Percentiles rank a stretch among this genome's conserved stretches.
phyloP scores from a whole-genome alignment of 768 basidiomycete genomes.

The Boletus pseudopeckii region DNA sequence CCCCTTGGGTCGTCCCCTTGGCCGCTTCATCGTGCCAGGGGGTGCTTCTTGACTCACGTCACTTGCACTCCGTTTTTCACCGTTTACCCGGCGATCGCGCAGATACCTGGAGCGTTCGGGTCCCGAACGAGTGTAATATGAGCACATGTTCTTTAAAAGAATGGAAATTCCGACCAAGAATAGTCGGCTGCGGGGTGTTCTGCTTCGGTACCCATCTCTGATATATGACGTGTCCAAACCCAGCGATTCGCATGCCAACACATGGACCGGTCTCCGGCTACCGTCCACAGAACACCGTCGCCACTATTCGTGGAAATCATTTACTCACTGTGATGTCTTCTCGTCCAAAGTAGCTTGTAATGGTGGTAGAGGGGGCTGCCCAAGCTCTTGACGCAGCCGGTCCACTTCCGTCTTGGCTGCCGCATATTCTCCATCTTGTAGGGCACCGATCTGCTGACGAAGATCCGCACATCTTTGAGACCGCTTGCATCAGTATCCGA shows the following conservation, averaged over 20 bases:
- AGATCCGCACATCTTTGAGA: slow-evolving; percentile 58
- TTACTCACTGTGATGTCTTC: slow-evolving; percentile 50
- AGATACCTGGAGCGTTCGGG: slow-evolving; percentile 45
- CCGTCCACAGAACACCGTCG: slow-evolving; percentile 1
- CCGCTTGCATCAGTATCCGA: slow-evolving; percentile 13
- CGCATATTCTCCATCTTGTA: slow-evolving; percentile 77
- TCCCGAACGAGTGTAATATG: slow-evolving; percentile 9
- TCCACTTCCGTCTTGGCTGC: slow-evolving; percentile 76
- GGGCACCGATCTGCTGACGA: slow-evolving; percentile 56
- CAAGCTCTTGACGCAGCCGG: slow-evolving; percentile 68
- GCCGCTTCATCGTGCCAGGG: slow-evolving; percentile 41
- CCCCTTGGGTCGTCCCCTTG: slow-evolving; percentile 66
- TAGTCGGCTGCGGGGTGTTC: background rate
- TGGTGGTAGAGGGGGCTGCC: slow-evolving; percentile 68
- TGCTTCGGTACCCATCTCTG: background rate
- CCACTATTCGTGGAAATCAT: slow-evolving; percentile 11
- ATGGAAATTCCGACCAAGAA: slow-evolving; percentile 1
- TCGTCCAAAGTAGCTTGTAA: slow-evolving; percentile 75
- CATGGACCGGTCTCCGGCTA: slow-evolving; percentile 1
- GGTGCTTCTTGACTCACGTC: slow-evolving; percentile 31
- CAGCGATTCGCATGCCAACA: background rate
- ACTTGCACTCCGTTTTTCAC: slow-evolving; percentile 34
- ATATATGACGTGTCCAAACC: background rate
- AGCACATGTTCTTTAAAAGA: slow-evolving; percentile 14
- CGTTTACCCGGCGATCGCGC: slow-evolving; percentile 57